Percentiles rank a stretch among this genome's conserved stretches.
Evolutionary conservation across 177 flowering plant genomes (phyloP).

Genomic region (Vitis hybrid): DNA sequence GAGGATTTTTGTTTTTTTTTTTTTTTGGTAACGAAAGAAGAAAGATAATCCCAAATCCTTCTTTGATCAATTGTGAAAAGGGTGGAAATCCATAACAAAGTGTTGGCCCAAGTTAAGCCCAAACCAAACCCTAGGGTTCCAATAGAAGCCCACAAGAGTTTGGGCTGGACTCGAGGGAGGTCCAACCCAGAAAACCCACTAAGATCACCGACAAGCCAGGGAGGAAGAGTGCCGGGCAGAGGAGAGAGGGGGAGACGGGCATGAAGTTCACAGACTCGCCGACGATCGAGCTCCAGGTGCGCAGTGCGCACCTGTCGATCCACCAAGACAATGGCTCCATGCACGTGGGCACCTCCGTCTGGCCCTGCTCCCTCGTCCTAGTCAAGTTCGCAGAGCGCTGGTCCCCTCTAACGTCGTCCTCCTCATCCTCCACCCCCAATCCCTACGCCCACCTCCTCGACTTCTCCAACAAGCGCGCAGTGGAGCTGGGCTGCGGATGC

Average conservation of each 20-base stretch:
- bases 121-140: no score
- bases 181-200: background rate
- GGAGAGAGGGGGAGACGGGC: background rate
- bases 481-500: conserved; percentile 84
- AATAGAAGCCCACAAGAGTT: no score
- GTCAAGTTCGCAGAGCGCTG: conserved; percentile 92
- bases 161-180: no score
- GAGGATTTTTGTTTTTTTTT: no score
- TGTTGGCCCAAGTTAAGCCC: no score
- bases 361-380: conserved; percentile 94
- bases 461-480: conserved; percentile 59
- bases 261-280: conserved; percentile 95
- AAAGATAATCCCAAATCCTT: no score
- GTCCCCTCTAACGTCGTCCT: conserved; percentile 21
- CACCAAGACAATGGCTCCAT: conserved; percentile 90
- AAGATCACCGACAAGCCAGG: no score
- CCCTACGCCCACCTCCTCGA: conserved; percentile 70
- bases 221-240: background rate
- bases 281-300: conserved; percentile 57
- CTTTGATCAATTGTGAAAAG: no score
- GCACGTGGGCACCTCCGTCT: conserved; percentile 97
- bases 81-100: no score
- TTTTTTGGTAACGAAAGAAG: no score
- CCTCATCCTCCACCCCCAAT: conserved; percentile 29
- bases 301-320: conserved; percentile 46